Conservation (phyloP, 768 basidiomycete genomes). For the Albatrellus ellisii region DNA sequence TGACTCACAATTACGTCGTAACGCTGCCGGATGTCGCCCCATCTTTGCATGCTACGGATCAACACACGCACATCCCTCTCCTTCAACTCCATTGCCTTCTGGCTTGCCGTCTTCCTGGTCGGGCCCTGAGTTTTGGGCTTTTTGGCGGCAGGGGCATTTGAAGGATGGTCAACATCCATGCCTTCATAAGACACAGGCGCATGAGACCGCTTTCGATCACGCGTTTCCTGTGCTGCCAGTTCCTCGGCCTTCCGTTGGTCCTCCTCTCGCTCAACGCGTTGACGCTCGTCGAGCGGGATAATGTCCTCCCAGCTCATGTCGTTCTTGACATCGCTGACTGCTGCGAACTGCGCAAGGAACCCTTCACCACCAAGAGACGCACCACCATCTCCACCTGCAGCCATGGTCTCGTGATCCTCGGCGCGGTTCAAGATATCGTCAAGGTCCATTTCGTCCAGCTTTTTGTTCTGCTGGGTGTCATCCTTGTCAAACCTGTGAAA, state of each 20-base stretch:
- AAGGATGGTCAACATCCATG: slow-evolving; percentile 78
- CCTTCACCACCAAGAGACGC: slow-evolving; percentile 95
- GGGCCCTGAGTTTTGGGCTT: slow-evolving; percentile 62
- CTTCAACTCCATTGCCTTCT: slow-evolving; percentile 94
- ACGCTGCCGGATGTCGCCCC: slow-evolving; percentile 93
- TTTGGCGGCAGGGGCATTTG: slow-evolving; percentile 48
- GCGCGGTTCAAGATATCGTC: slow-evolving; percentile 96
- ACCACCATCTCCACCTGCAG: slow-evolving; percentile 68
- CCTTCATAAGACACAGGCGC: slow-evolving; percentile 86
- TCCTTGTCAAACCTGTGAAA: slow-evolving; percentile 86
- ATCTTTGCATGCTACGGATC: slow-evolving; percentile 88
- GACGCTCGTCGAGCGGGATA: slow-evolving; percentile 86
- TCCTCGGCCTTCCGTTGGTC: slow-evolving; percentile 66
- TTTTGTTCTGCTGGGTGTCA: slow-evolving; percentile 82
- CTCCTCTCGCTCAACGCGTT: slow-evolving; percentile 72
- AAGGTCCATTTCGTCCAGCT: slow-evolving; percentile 97
- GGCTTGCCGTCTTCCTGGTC: slow-evolving; percentile 80
- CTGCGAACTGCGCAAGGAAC: slow-evolving; percentile 91
- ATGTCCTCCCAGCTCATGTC: slow-evolving; percentile 99
- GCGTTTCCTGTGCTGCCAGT: slow-evolving; percentile 43
- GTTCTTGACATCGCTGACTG: slow-evolving; percentile 95
- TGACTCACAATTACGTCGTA: slow-evolving; percentile 84
- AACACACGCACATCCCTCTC: slow-evolving; percentile 94
- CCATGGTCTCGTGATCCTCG: slow-evolving; percentile 93
- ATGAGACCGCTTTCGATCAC: slow-evolving; percentile 71